A percentile compares a stretch with the other conserved stretches of the same genome.
These are phyloP conservation scores for Trichoderma virens DNA, from an alignment of 495 filamentous ascomycete species.

Conservation along the genomic window DNA sequence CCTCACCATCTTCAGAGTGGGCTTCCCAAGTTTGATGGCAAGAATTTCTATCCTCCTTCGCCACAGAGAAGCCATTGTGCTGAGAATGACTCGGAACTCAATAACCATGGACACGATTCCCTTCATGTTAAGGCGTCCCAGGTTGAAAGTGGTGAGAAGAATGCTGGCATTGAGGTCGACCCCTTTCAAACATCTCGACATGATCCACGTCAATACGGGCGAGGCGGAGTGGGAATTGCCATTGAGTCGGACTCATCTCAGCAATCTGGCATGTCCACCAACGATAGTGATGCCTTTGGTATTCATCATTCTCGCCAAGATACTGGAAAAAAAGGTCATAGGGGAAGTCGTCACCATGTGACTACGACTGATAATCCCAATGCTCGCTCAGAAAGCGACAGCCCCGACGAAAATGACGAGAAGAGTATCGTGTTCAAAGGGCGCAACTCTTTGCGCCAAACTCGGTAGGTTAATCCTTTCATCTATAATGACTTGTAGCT, in stretches of 20 bases:
- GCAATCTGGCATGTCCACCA: background rate
- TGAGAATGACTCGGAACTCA: background rate
- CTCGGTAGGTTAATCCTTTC: conserved; percentile 12
- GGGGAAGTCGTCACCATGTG: background rate
- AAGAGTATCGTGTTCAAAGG: conserved; percentile 19
- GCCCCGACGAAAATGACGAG: conserved; percentile 1
- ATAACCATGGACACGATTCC: background rate
- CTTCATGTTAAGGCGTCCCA: background rate
- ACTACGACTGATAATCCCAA: background rate
- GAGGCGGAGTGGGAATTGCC: background rate
- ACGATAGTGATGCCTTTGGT: background rate
- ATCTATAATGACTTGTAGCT: conserved; percentile 8
- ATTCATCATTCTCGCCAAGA: background rate
- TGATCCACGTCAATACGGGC: background rate
- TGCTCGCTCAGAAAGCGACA: background rate
- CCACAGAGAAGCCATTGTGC: conserved; percentile 26
- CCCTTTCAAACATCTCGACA: background rate
- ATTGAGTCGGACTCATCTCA: background rate
- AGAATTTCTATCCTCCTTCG: conserved; percentile 49
- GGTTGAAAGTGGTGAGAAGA: background rate
- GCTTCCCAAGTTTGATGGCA: conserved; percentile 49
- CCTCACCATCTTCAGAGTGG: conserved; percentile 32
- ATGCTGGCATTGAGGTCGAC: background rate
- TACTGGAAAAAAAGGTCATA: background rate
- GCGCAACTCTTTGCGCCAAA: background rate